A percentile compares a stretch with the other conserved stretches of the same genome.
Conservation (phyloP, 768 basidiomycete species). For the Phaeotremella fagi region DNA sequence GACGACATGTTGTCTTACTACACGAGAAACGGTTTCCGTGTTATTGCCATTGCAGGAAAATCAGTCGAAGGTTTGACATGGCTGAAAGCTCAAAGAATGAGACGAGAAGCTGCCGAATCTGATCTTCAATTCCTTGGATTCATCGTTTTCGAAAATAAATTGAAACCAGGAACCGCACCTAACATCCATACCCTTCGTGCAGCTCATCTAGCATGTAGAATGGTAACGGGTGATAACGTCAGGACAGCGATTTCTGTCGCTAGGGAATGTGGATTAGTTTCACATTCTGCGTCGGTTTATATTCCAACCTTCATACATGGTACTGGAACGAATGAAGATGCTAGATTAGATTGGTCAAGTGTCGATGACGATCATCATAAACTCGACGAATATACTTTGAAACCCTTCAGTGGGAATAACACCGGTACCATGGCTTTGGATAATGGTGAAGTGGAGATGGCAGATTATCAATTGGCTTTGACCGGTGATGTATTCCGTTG, state of each 20-base stretch:
- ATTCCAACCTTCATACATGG: slow-evolving; percentile 73
- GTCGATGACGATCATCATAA: slow-evolving; percentile 82
- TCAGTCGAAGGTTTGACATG: slow-evolving; percentile 88
- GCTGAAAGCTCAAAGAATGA: slow-evolving; percentile 95
- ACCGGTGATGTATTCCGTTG: slow-evolving; percentile 96
- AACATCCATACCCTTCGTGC: slow-evolving; percentile 81
- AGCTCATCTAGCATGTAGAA: slow-evolving; percentile 88
- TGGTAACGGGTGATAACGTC: slow-evolving; percentile 98
- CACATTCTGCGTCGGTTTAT: slow-evolving; percentile 83
- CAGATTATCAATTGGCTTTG: slow-evolving; percentile 84
- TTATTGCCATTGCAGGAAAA: slow-evolving; percentile 97
- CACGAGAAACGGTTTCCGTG: slow-evolving; percentile 91
- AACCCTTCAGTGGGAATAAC: slow-evolving; percentile 64
- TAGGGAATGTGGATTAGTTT: slow-evolving; percentile 83
- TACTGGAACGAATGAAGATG: slow-evolving; percentile 50
- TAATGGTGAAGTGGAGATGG: slow-evolving; percentile 64
- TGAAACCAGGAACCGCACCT: slow-evolving; percentile 85
- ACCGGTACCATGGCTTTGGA: slow-evolving; percentile 61
- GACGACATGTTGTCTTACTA: slow-evolving; percentile 95
- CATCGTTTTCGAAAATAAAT: slow-evolving; percentile 95
- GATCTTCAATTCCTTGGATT: slow-evolving; percentile 85
- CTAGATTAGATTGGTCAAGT: slow-evolving; percentile 81
- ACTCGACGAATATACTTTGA: slow-evolving; percentile 81
- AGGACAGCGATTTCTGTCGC: slow-evolving; percentile 96
- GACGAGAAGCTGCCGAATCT: slow-evolving; percentile 90